Evolutionary conservation across 768 basidiomycete species (phyloP).

Genomic region (Suillus paluster): DNA sequence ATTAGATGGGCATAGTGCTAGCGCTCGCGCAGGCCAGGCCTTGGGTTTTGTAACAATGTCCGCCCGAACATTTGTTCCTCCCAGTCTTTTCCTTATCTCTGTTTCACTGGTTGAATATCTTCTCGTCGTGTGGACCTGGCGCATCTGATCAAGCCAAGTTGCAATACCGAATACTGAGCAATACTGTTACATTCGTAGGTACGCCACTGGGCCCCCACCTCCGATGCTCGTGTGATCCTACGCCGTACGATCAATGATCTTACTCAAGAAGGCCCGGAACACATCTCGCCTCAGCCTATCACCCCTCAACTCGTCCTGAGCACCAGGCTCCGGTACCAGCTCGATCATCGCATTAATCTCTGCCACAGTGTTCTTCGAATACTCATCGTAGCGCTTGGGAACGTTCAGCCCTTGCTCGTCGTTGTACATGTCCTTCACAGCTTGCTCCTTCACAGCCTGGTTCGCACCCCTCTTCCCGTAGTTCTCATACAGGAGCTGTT

Average conservation of each 20-base stretch:
- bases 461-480: conserved; percentile 59
- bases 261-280: conserved; percentile 84
- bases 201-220: too few relatives aligned
- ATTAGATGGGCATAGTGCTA: background rate
- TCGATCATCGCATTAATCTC: conserved; percentile 70
- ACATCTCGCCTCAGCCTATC: conserved; percentile 63
- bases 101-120: too few relatives aligned
- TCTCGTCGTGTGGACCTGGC: too few relatives aligned
- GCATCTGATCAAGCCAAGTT: background rate
- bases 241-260: conserved; percentile 63
- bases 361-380: conserved; percentile 41
- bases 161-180: too few relatives aligned
- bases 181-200: background rate
- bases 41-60: background rate
- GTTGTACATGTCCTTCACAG: conserved; percentile 68
- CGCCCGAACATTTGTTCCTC: background rate
- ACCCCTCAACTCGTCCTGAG: conserved; percentile 44
- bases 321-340: conserved; percentile 62
- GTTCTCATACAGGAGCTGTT: conserved; percentile 61
- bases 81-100: too few relatives aligned
- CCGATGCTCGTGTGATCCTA: too few relatives aligned
- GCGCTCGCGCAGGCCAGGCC: too few relatives aligned
- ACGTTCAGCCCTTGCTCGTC: conserved; percentile 61
- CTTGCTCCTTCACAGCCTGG: conserved; percentile 49
- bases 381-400: conserved; percentile 73